Percentiles rank a stretch among this genome's conserved stretches.
Conservation (phyloP, 164 flowering plant species). For the Vitis rotundifolia region DNA sequence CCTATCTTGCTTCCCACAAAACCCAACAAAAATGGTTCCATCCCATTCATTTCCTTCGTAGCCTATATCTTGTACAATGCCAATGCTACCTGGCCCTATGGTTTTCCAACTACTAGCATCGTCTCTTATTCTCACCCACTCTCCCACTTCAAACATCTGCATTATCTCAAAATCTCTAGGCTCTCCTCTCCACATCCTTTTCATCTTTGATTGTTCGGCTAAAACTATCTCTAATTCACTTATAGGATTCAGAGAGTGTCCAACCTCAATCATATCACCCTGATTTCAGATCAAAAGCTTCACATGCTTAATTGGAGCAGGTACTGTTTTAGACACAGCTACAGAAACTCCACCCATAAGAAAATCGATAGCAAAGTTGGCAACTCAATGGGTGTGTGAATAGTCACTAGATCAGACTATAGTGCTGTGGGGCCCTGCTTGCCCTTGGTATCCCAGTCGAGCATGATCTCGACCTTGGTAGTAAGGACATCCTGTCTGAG, state of each 20-base stretch:
- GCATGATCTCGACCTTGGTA: too few species aligned
- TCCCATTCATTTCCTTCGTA: conserved; percentile 75
- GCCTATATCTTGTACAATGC: conserved; percentile 85
- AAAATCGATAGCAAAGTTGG: conserved; percentile 62
- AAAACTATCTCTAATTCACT: conserved; percentile 84
- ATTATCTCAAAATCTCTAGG: conserved; percentile 87
- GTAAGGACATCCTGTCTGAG: too few species aligned
- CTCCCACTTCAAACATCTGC: conserved; percentile 81
- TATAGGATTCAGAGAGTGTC: conserved; percentile 79
- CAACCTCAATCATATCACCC: conserved; percentile 80
- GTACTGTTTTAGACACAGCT: conserved; percentile 85
- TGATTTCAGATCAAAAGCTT: conserved; percentile 89
- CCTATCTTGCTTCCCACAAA: conserved; percentile 98
- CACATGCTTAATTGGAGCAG: conserved; percentile 88
- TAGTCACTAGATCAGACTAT: too few species aligned
- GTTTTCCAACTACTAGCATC: conserved; percentile 71
- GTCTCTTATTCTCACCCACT: conserved; percentile 77
- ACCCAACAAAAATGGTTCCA: conserved; percentile 66
- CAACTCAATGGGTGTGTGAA: too few species aligned
- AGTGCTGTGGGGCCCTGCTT: too few species aligned
- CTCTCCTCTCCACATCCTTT: conserved; percentile 92
- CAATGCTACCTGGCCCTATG: conserved; percentile 72
- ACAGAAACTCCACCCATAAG: too few species aligned
- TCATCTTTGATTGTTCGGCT: conserved; percentile 66
- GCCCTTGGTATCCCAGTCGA: too few species aligned